Evolutionary conservation across 2,329 filamentous ascomycete genomes (phyloP).

Genomic region (Colletotrichum plurivorum): DNA sequence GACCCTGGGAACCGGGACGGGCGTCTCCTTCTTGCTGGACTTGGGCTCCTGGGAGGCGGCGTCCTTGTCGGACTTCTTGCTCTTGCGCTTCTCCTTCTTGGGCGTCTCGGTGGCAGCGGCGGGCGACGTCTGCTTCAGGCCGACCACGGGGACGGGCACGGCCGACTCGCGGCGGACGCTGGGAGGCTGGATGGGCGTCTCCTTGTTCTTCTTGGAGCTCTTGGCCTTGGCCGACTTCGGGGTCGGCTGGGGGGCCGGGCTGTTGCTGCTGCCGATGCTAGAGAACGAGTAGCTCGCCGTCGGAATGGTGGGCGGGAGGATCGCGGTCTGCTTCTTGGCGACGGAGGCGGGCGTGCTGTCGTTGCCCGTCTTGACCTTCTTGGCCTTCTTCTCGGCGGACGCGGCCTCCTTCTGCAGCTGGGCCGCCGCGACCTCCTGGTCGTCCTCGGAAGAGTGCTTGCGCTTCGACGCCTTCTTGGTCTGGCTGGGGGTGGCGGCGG

Average conservation of each 20-base stretch:
- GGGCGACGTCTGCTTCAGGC: constrained; percentile 14
- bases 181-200: constrained; percentile 47
- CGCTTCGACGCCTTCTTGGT: constrained; percentile 41
- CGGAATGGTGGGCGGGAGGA: constrained; percentile 51
- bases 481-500: not conserved
- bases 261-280: constrained; percentile 41
- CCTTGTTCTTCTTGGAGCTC: constrained; percentile 50
- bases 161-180: constrained; percentile 25
- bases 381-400: constrained; percentile 55
- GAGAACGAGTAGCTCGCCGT: constrained; percentile 41
- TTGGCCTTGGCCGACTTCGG: constrained; percentile 44
- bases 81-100: constrained; percentile 45
- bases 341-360: constrained; percentile 39
- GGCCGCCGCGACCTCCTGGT: constrained; percentile 51
- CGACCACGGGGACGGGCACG: constrained; percentile 25
- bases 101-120: constrained; percentile 33
- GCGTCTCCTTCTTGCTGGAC: constrained; percentile 8
- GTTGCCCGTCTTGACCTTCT: constrained; percentile 51
- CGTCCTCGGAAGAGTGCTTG: constrained; percentile 49
- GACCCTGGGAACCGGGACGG: constrained; percentile 30
- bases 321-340: constrained; percentile 51
- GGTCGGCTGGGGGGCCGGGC: constrained; percentile 41
- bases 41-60: constrained; percentile 41
- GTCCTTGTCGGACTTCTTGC: constrained; percentile 42
- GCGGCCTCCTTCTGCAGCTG: constrained; percentile 53